phyloP scores from a whole-genome alignment of 2,329 filamentous ascomycete genomes.

The Aureobasidium subglaciale region DNA sequence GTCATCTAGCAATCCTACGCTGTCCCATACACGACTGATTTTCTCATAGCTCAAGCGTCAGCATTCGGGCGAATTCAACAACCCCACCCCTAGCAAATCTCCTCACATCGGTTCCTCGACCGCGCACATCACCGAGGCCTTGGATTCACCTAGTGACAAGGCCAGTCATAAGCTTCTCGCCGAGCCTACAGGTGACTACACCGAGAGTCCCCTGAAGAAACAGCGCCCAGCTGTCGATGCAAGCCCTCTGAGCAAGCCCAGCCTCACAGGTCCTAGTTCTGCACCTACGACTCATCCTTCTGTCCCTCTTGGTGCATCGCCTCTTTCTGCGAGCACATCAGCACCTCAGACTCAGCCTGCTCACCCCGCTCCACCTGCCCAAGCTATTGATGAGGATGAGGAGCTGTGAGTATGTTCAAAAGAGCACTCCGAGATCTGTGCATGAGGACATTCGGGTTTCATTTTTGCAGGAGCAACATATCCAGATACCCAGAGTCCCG shows the following conservation, averaged over 20 bases:
- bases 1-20: background rate
- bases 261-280: background rate
- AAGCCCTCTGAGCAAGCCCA: background rate
- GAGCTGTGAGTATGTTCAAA: slow-evolving; percentile 1
- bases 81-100: slow-evolving; percentile 29
- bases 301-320: background rate
- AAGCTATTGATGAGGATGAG: slow-evolving; percentile 16
- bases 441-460: background rate
- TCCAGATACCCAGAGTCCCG: background rate
- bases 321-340: slow-evolving; percentile 6
- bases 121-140: slow-evolving; percentile 34
- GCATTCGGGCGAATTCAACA: slow-evolving; percentile 62
- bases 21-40: slow-evolving; percentile 10
- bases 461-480: background rate
- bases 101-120: slow-evolving; percentile 29
- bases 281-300: background rate
- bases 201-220: slow-evolving; percentile 71
- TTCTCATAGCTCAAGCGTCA: slow-evolving; percentile 64
- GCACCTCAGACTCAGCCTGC: background rate
- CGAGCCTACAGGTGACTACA: slow-evolving; percentile 39
- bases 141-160: slow-evolving; percentile 25
- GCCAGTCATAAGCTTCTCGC: slow-evolving; percentile 22
- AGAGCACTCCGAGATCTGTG: background rate
- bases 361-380: background rate
- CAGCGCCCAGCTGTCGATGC: slow-evolving; percentile 46